Base-by-base conservation (phyloP, 2,329 filamentous ascomycete genomes). In the Fusarium miscanthi region DNA sequence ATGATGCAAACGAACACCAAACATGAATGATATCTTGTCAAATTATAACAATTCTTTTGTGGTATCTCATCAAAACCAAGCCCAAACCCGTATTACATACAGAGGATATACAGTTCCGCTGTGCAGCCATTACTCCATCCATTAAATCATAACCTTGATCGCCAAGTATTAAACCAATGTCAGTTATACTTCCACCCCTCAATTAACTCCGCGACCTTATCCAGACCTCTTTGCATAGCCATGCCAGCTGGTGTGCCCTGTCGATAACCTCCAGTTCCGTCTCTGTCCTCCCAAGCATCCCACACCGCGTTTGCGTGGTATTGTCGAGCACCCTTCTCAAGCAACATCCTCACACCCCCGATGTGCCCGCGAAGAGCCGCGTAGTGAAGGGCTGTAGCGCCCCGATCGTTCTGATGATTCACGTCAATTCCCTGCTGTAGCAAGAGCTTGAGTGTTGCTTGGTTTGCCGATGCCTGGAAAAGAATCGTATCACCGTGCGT, bases 161-260 rank as follows among this genome's bases (percentile, higher is more conserved):
- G 58, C 54, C 59, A 51, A 60, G 57, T 33, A 63, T 48, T 60
- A 56, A 33, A 27, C 23, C 46, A 25, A 59, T 64, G 48, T 77
- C 63, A 76, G 25, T 56, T 70, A 38, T 77, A 77, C 46, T 77
- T 77, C 74, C 76, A 77, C 45, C 67, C 67, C 63, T 78, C 76
- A 63, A 78, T 78, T 27, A 78, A 56, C 42, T 78, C 76, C 48
- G 76, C 76, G 31, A 78, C 75, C 54, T 78, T 77, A n/a, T 66
- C 54, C 23, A 77, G 57, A 16, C 74, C 76, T 59, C 76, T 68
- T 57, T 78, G 76, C 66, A 76, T 74, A 23, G 76, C 76, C 64
- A 78, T 74, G 12, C 74, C 76, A 51, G 76, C 76, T n/a, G 76
- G 76, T 13, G 76, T 78, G 23, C 76, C 76, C 37, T 78, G 76